Base-by-base conservation (phyloP, 73 alveolate species). In the Paramecium octaurelia region DNA sequence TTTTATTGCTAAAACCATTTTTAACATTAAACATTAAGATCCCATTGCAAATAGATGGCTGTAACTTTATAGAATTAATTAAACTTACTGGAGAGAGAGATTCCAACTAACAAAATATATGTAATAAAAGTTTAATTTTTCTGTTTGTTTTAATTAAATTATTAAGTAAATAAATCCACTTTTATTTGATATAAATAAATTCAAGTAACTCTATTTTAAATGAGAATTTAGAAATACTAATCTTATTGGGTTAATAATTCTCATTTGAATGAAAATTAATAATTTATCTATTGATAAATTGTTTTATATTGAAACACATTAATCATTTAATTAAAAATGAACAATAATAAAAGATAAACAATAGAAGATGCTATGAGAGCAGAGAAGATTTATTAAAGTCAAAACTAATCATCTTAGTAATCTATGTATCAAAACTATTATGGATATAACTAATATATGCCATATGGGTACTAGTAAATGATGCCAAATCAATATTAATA, bases 361-460 rank as follows among this genome's bases (percentile, higher is more conserved):
- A 73, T 73, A 14, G 87, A 73, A 18, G 87, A 73, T 73, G 87
- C 87, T 1, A 73, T 73, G 87, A 73, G 87, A 73, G 87, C 87
- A 36, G 87, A 73, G 64, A 35, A 73, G 46, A 73, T 73, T 5
- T 2, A 7, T 73, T 23, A 18, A 2, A 36, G 38, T 0, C 59
- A 29, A 29, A 35, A 35, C 9, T 34, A 27, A 20, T 73, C 38
- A 18, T 11, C 64, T 18, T 18, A 73, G 31, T 38, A 64, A 64
- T 3, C 44, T 14, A 34, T 64, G 50, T 64, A 64, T 64, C 48
- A 20, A 54, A 54, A 54, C 14, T 54, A 54, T 24, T 64, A 64
- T 64, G 84, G 84, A 27, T 64, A 73, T 18, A 73, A 73, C 27
- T 73, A 73, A 36, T 36, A 73, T 73, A 40, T 73, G 59, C 57